Evolutionary conservation across 306 rosid genomes (phyloP).

Genomic region (Echinosophora koreensis): DNA sequence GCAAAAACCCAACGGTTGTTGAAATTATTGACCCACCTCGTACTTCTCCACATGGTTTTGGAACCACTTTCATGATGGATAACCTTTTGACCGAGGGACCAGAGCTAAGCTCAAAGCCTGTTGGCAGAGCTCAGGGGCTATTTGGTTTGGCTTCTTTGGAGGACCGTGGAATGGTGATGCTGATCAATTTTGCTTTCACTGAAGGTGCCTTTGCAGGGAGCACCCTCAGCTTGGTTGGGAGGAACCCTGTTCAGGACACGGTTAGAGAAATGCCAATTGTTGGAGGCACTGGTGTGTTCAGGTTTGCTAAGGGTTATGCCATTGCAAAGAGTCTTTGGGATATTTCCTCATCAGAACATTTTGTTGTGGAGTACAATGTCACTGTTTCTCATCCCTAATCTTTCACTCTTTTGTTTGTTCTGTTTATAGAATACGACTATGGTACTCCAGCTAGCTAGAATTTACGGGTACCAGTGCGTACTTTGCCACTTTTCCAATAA

Average conservation of each 20-base stretch:
- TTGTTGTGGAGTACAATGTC: constrained; percentile 44
- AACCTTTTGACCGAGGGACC: constrained; percentile 21
- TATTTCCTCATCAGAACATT: constrained; percentile 8
- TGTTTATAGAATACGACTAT: no score
- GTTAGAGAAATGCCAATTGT: constrained; percentile 48
- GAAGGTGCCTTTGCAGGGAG: constrained; percentile 40
- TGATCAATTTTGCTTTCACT: constrained; percentile 24
- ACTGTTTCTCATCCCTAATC: constrained; percentile 31
- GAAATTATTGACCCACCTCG: constrained; percentile 23
- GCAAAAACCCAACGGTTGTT: constrained; percentile 16
- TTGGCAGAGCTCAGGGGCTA: constrained; percentile 45
- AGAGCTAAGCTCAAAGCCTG: constrained; percentile 18
- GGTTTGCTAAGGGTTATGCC: constrained; percentile 46
- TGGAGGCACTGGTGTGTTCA: constrained; percentile 44
- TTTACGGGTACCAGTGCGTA: no score
- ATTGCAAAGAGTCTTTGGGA: constrained; percentile 40
- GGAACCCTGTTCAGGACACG: constrained; percentile 38
- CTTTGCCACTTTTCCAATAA: no score
- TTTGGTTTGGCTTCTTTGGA: constrained; percentile 42
- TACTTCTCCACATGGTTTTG: not conserved
- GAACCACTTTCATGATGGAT: constrained; percentile 48
- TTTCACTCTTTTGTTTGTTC: no score
- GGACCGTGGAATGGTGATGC: constrained; percentile 45
- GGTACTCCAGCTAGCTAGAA: no score
- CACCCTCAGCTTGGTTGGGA: constrained; percentile 46